A percentile compares a stretch with the other conserved stretches of the same genome.
phyloP scores from a whole-genome alignment of 176 grass and related monocot species.

The Paspalum vaginatum region DNA sequence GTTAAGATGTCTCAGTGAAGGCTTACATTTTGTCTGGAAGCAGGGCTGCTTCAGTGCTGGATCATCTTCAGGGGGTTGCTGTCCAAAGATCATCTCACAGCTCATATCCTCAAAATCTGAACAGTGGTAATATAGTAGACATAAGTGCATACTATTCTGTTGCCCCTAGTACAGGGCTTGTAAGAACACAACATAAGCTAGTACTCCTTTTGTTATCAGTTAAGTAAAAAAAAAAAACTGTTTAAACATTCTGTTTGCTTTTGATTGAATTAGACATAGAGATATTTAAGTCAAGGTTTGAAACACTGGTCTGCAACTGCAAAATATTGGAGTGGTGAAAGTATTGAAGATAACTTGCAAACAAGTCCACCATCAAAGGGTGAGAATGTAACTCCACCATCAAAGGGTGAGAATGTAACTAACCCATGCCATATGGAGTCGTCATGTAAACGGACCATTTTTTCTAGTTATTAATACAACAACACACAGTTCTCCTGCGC shows the following conservation, averaged over 20 bases:
- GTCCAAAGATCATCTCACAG: constrained; percentile 98
- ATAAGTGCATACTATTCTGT: constrained; percentile 42
- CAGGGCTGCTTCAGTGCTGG: constrained; percentile 94
- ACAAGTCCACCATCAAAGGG: too few species aligned
- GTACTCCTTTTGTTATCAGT: neutral
- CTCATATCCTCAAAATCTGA: constrained; percentile 99
- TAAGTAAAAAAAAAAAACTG: too few species aligned
- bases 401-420: too few species aligned
- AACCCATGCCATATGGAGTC: too few species aligned
- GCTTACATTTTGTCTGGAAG: constrained; percentile 70
- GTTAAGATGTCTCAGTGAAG: constrained; percentile 12
- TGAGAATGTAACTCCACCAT: too few species aligned
- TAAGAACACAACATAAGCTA: neutral
- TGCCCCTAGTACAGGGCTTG: neutral
- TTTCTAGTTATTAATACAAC: too few species aligned
- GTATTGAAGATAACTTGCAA: neutral
- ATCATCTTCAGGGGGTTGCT: constrained; percentile 82
- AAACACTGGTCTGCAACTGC: constrained; percentile 19
- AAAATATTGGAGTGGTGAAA: constrained; percentile 36
- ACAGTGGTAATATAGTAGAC: constrained; percentile 33
- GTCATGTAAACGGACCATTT: too few species aligned
- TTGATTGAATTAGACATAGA: constrained; percentile 26
- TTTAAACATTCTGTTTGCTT: too few species aligned
- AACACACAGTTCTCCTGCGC: too few species aligned
- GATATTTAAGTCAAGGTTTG: constrained; percentile 12